Conservation (phyloP, 2,329 filamentous ascomycete genomes). For the Mycocentrospora acerina region DNA sequence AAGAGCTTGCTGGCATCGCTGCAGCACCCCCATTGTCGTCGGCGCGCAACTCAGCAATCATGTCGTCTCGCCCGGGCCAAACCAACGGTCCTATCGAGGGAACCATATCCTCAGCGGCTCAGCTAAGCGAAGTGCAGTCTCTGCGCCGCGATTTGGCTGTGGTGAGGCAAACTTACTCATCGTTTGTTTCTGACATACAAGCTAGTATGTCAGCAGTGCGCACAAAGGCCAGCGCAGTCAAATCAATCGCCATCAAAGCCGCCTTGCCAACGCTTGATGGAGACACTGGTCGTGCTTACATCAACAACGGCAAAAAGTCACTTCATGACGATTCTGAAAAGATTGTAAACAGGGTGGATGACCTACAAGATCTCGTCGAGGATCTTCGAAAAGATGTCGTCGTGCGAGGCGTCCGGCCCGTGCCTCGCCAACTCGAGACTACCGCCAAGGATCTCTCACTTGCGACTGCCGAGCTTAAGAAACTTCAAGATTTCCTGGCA, state of each 20-base stretch:
- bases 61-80: constrained; percentile 32
- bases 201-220: constrained; percentile 83
- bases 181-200: constrained; percentile 85
- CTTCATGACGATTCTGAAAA: constrained; percentile 85
- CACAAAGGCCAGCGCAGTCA: constrained; percentile 78
- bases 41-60: constrained; percentile 37
- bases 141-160: constrained; percentile 87
- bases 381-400: constrained; percentile 98
- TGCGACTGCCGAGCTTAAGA: constrained; percentile 84
- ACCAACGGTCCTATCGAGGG: constrained; percentile 20
- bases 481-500: constrained; percentile 88
- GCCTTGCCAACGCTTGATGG: constrained; percentile 71
- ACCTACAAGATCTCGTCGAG: constrained; percentile 95
- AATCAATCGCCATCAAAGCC: constrained; percentile 70
- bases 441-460: constrained; percentile 85
- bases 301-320: constrained; percentile 82
- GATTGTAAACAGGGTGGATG: constrained; percentile 88
- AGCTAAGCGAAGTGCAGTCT: constrained; percentile 76
- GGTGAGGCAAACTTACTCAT: constrained; percentile 88
- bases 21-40: constrained; percentile 45
- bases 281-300: constrained; percentile 80
- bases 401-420: constrained; percentile 82
- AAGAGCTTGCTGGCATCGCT: constrained; percentile 74
- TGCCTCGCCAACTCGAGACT: constrained; percentile 84
- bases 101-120: constrained; percentile 53